Percentiles rank a stretch among this genome's conserved stretches.
phyloP scores from a whole-genome alignment of 2,329 filamentous ascomycete species.

The Stemphylium beticola region DNA sequence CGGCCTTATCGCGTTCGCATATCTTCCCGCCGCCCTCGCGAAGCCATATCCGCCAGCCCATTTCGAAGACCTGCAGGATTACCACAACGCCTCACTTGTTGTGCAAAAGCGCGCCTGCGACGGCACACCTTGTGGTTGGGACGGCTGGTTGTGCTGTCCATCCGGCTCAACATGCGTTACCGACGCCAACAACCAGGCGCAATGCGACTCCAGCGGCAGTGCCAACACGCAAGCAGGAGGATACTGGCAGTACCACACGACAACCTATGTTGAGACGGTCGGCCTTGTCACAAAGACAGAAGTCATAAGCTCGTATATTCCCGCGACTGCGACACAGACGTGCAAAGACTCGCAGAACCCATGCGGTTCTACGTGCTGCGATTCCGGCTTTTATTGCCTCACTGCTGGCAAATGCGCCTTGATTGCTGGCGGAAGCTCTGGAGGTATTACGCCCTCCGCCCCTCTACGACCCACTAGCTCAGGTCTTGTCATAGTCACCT shows the following conservation, averaged over 20 bases:
- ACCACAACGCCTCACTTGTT: slow-evolving; percentile 38
- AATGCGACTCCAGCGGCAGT: slow-evolving; percentile 36
- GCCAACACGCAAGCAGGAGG: slow-evolving; percentile 38
- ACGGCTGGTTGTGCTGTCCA: slow-evolving; percentile 46
- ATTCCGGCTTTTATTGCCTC: slow-evolving; percentile 69
- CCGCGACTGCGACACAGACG: slow-evolving; percentile 28
- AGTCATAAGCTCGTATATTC: slow-evolving; percentile 55
- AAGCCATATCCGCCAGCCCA: slow-evolving; percentile 43
- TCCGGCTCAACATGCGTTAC: slow-evolving; percentile 38
- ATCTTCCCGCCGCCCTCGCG: slow-evolving; percentile 61
- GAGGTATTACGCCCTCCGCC: slow-evolving; percentile 57
- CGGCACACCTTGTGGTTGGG: slow-evolving; percentile 40
- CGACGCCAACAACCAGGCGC: slow-evolving; percentile 45
- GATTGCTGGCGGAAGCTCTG: slow-evolving; percentile 59
- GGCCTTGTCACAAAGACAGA: slow-evolving; percentile 61
- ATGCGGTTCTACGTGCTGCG: slow-evolving; percentile 75
- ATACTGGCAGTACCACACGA: slow-evolving; percentile 64
- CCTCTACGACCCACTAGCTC: slow-evolving; percentile 58
- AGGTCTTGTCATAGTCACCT: slow-evolving; percentile 59
- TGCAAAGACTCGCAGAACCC: slow-evolving; percentile 62
- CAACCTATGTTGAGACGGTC: slow-evolving; percentile 61
- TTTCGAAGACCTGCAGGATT: slow-evolving; percentile 31
- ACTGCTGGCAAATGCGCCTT: slow-evolving; percentile 63
- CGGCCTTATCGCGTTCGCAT: slow-evolving; percentile 48
- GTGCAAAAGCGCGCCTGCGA: slow-evolving; percentile 30